A percentile compares a stretch with the other conserved stretches of the same genome.
These are phyloP conservation scores for Lepidium campestre DNA, from an alignment of 441 rosid genomes.

Conservation along the genomic window DNA sequence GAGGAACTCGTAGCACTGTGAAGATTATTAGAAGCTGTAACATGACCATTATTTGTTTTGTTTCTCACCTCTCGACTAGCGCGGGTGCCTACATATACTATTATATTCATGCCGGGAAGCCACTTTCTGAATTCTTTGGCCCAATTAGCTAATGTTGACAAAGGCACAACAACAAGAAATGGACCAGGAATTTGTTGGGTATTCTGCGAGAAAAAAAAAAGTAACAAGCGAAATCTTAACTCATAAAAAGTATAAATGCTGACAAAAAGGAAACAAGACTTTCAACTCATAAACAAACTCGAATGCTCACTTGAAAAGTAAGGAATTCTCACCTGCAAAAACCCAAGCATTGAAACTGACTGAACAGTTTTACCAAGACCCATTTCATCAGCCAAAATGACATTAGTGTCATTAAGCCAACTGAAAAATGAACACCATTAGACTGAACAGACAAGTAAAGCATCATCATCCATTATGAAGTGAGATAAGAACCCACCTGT, in stretches of 20 bases:
- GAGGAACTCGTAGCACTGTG: conserved; percentile 7
- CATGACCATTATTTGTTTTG: conserved; percentile 1
- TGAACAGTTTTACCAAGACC: conserved; percentile 99
- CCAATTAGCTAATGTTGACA: conserved; percentile 98
- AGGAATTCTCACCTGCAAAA: conserved; percentile 67
- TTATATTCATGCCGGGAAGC: conserved; percentile 93
- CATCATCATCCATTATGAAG: neutral
- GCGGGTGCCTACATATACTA: conserved; percentile 96
- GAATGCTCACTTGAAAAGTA: conserved; percentile 12
- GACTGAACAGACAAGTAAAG: conserved; percentile 18
- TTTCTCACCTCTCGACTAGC: conserved; percentile 93
- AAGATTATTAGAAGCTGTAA: neutral
- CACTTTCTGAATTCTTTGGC: conserved; percentile 98
- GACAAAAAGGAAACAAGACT: neutral
- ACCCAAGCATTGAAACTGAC: conserved; percentile 99
- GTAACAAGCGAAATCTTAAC: neutral
- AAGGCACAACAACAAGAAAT: conserved; percentile 96
- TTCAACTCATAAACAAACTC: conserved; percentile 2
- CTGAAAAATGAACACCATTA: conserved; percentile 36
- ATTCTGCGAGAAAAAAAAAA: conserved; percentile 45
- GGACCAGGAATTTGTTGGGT: conserved; percentile 98
- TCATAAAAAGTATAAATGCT: conserved; percentile 5
- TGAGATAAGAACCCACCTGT: conserved; percentile 57
- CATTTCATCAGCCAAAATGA: conserved; percentile 99
- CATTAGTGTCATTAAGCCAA: conserved; percentile 99